Base-by-base conservation (phyloP, 2,329 filamentous ascomycete species). In the Botrytis byssoidea region DNA sequence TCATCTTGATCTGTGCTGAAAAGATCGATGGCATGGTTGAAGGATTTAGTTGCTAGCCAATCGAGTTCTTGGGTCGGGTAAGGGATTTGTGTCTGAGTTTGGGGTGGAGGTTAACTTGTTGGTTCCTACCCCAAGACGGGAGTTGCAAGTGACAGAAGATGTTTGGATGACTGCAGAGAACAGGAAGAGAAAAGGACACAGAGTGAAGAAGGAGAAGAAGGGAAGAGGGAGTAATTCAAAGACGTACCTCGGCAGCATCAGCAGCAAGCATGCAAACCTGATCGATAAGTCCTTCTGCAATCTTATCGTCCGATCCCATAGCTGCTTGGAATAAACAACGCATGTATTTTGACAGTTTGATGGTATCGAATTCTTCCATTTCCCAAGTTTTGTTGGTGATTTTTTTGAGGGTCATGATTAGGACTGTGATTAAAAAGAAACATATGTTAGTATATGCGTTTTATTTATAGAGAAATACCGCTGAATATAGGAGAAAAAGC, bases 251-350 rank as follows among this genome's bases (percentile, higher is more conserved):
- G 3, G 83, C 79, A n/a, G 86, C 82, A 76, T 87, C 84, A 70
- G 83, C 82, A 10, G 88, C 87, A 71, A 91, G 85, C 1, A 81
- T 81, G 2, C 86, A 85, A 1, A 89, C 88, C 79, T 94, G 90
- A n/a, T 90, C 86, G 12, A 94, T 83, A 6, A 94, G 85, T 64
- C 86, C 84, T 68, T 91, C 83, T 16, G 89, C 88, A 25, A 90
- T 82, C 0, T 81, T 81, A 32, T 66, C 40, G 46, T 89, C 86
- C 7, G 87, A 83, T 1, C 87, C 83, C 0, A 94, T 82, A 0
- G 91, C 87, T 1, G 89, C 85, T 75, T 92, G 91, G 76, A 95
- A 92, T 3, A 96, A 85, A 77, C 92, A 94, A 1, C 93, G 89
- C 64, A 95, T 88, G 84, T 96, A 97, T 78, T 91, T 92, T 12